Evolutionary conservation across 441 rosid genomes (phyloP), one percentile per base, ranked within the genome.

Genomic region (Brassica hybrid): DNA sequence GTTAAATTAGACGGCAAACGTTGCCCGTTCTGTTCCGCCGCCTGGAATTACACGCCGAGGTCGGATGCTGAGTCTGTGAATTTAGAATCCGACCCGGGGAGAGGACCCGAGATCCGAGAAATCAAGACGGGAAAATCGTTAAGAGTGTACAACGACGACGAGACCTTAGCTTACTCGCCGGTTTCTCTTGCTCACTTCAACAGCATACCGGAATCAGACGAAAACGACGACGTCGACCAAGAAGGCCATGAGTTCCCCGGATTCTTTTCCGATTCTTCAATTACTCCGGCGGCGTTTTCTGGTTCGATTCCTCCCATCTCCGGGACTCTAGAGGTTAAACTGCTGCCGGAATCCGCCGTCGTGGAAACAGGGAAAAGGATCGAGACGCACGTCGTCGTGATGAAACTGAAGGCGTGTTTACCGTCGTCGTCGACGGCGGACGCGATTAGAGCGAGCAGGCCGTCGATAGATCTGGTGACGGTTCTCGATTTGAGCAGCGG

Each of bases 61-160:
- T 2, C 13, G 10, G 60, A 78, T 34, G 54, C 62, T 0, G 14
- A 67, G 23, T 0, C 3, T 2, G 27, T 6, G 11, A 52, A 6
- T 2, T 1, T 19, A 0, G 68, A 58, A 57, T 57, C 76, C 58
- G 82, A 79, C 64, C 64, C 57, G 34, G 36, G 3, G 48, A 48
- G 59, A 71, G 32, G 65, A 57, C 41, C 81, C 11, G 70, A 73
- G 75, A 68, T 75, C 67, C 69, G 82, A 36, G 76, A 76, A n/a
- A n/a, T n/a, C n/a, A n/a, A n/a, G n/a, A n/a, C n/a, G n/a, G n/a
- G n/a, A n/a, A n/a, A n/a, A n/a, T 74, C 86, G 16, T 63, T 88
- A 9, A 84, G 94, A 68, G 90, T 89, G n/a, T 91, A 94, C 74
- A 83, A 92, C 79, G 97, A 94, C 73, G 98, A 94, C 23, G 98